phyloP scores from a whole-genome alignment of 2,329 filamentous ascomycete genomes.

The Nigrospora sphaerica region DNA sequence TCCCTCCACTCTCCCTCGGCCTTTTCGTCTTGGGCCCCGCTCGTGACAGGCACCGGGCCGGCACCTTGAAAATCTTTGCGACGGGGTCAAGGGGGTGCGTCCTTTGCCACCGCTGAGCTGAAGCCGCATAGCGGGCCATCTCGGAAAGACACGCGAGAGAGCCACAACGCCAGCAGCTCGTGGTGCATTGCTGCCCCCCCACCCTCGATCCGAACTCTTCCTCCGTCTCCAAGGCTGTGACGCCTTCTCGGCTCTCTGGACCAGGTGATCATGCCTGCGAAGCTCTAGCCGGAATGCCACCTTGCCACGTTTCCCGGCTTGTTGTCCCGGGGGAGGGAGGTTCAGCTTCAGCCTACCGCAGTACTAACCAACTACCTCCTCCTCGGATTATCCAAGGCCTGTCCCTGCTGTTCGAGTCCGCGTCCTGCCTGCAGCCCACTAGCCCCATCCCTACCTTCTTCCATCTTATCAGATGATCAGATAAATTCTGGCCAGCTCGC shows the following conservation, averaged over 20 bases:
- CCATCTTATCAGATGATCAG: slow-evolving; percentile 16
- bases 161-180: no score
- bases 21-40: neutral
- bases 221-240: no score
- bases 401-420: neutral
- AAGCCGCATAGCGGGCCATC: no score
- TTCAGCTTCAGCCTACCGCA: neutral
- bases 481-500: slow-evolving; percentile 10
- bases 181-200: no score
- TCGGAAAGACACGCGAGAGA: no score
- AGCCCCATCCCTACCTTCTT: slow-evolving; percentile 4
- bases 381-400: neutral
- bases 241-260: no score
- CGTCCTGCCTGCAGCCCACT: neutral
- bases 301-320: neutral
- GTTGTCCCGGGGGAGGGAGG: neutral
- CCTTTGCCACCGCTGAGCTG: no score
- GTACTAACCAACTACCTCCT: neutral
- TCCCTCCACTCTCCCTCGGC: neutral
- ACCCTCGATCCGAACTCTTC: no score
- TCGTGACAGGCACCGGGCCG: neutral
- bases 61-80: no score
- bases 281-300: no score
- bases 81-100: no score
- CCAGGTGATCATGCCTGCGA: no score